A percentile compares a stretch with the other conserved stretches of the same genome.
Conservation (phyloP, 345 rosid species). For the Mallotus nudiflorus region DNA sequence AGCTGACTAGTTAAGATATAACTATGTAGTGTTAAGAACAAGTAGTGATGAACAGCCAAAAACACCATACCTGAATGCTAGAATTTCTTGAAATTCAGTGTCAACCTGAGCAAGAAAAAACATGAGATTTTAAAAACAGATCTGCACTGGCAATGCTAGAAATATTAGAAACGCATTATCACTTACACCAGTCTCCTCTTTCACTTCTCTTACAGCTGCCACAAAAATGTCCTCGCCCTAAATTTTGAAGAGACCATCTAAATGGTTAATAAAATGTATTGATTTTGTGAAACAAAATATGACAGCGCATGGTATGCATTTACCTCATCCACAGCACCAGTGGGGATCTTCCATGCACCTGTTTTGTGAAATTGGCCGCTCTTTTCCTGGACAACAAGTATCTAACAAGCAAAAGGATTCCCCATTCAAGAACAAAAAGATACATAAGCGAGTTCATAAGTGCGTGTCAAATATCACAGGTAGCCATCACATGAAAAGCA, state of each 20-base stretch:
- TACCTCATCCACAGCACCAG: conserved; percentile 87
- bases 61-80: conserved; percentile 62
- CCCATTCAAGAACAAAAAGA: too few relatives aligned
- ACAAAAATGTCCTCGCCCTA: conserved; percentile 73
- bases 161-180: background rate
- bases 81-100: conserved; percentile 57
- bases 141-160: conserved; percentile 1
- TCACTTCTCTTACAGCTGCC: conserved; percentile 75
- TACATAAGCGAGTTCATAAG: too few relatives aligned
- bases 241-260: conserved; percentile 15
- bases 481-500: too few relatives aligned
- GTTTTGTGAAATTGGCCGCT: conserved; percentile 49
- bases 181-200: conserved; percentile 87
- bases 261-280: conserved; percentile 7
- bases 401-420: conserved; percentile 40
- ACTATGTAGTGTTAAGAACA: too few relatives aligned
- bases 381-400: conserved; percentile 84
- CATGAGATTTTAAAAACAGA: conserved; percentile 7
- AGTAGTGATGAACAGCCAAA: too few relatives aligned
- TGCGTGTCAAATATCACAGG: too few relatives aligned
- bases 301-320: conserved; percentile 9
- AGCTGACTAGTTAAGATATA: too few relatives aligned
- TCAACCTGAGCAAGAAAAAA: conserved; percentile 57
- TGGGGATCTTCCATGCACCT: conserved; percentile 86
- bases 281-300: background rate